These are phyloP conservation scores for Aspergillus fischeri DNA, from an alignment of 2,329 filamentous ascomycete species.

Conservation along the genomic window DNA sequence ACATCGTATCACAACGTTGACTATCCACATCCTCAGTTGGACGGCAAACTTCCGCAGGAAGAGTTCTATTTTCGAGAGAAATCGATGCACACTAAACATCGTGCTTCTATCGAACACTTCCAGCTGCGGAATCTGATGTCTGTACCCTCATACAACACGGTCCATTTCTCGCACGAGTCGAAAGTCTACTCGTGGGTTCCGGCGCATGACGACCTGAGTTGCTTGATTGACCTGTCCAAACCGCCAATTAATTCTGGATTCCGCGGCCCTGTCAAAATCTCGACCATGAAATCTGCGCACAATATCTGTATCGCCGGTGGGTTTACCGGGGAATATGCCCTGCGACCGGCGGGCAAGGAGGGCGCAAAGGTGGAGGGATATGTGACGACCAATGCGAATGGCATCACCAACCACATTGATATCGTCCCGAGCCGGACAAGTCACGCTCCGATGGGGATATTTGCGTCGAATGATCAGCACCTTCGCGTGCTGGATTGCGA, in stretches of 20 bases:
- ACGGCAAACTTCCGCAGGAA: conserved; percentile 31
- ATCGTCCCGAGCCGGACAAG: conserved; percentile 46
- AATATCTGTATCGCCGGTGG: conserved; percentile 53
- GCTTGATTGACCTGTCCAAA: conserved; percentile 48
- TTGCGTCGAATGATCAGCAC: conserved; percentile 56
- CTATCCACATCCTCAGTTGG: conserved; percentile 21
- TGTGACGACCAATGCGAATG: conserved; percentile 46
- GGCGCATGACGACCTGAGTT: conserved; percentile 37
- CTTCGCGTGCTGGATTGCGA: conserved; percentile 53
- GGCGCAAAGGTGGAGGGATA: conserved; percentile 39
- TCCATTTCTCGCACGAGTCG: conserved; percentile 50
- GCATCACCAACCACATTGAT: conserved; percentile 58
- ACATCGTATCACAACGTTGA: conserved; percentile 39
- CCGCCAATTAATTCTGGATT: conserved; percentile 35
- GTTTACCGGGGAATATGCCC: conserved; percentile 55
- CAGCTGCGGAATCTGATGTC: conserved; percentile 57
- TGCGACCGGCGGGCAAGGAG: conserved; percentile 39
- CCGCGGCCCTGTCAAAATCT: conserved; percentile 44
- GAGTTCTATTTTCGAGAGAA: conserved; percentile 48
- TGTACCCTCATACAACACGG: conserved; percentile 50
- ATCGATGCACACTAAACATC: conserved; percentile 47
- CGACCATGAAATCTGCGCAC: conserved; percentile 49
- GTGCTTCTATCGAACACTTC: conserved; percentile 53
- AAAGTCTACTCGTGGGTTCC: conserved; percentile 50
- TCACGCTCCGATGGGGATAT: conserved; percentile 48